Evolutionary conservation across 2,329 filamentous ascomycete genomes (phyloP).

Genomic region (Fusarium paranaense): DNA sequence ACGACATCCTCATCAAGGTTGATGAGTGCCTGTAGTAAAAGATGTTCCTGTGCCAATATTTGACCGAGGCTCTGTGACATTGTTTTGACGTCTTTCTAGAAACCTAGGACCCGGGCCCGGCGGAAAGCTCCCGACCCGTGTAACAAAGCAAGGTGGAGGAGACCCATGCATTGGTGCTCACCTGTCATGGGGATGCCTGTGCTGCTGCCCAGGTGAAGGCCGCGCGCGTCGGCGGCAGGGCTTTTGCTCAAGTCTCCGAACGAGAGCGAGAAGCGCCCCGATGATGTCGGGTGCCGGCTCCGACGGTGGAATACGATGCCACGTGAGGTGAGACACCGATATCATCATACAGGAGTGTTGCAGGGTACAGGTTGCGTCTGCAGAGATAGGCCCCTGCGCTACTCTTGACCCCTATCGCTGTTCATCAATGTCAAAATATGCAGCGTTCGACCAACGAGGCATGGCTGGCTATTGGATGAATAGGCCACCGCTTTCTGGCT

Average conservation of each 20-base stretch:
- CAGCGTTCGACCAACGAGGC: constrained; percentile 31
- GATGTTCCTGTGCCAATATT: constrained; percentile 1
- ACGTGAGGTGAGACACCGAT: constrained; percentile 31
- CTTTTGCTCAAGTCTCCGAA: not conserved
- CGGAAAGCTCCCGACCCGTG: constrained; percentile 26
- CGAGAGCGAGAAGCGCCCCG: constrained; percentile 4
- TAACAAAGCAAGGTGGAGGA: constrained; percentile 15
- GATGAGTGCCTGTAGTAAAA: not conserved
- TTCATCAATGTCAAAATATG: constrained; percentile 30
- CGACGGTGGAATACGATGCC: constrained; percentile 10
- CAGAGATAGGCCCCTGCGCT: constrained; percentile 15
- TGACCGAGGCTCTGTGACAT: not conserved
- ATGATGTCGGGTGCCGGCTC: constrained; percentile 14
- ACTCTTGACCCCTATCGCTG: constrained; percentile 13
- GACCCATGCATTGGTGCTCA: constrained; percentile 20
- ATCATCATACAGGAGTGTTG: constrained; percentile 29
- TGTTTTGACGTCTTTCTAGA: constrained; percentile 26
- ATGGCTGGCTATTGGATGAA: constrained; percentile 21
- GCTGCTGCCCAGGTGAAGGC: not conserved
- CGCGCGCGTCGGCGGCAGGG: not conserved
- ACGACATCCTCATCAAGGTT: not conserved
- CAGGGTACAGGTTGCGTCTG: constrained; percentile 30
- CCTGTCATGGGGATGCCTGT: constrained; percentile 26
- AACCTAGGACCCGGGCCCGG: constrained; percentile 14
- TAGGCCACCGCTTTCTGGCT: constrained; percentile 15